Evolutionary conservation across 805 yeast genomes (phyloP), one percentile per base, ranked within the genome.

Genomic region (Ogataea naganishii): DNA sequence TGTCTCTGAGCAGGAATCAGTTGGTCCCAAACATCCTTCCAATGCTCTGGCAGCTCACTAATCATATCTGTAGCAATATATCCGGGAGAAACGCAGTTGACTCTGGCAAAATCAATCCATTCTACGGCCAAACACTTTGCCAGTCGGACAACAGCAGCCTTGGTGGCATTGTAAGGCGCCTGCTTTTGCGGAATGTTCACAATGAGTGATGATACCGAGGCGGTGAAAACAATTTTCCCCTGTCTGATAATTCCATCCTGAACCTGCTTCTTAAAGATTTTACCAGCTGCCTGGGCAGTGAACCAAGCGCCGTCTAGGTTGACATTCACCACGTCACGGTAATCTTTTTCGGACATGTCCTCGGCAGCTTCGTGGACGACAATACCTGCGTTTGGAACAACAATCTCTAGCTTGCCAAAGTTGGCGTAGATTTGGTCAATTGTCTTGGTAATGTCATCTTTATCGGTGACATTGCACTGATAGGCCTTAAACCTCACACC

Each of bases 151-250:
- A 64, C 65, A 24, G 60, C 69, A 15, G 69, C 68, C 47, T 64
- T 64, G 30, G 68, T 64, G 21, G 60, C 59, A 36, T 63, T 63
- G 48, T 63, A 64, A 21, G 56, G 57, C 22, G 69, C 65, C 43
- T 66, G 71, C 37, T 58, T 57, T 38, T 64, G 61, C 23, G 73
- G 72, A 27, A 61, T 66, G 38, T 66, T 66, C 38, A 60, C 69
- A 40, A 66, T 66, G 50, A 61, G 69, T 7, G 62, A 70, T 12
- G 69, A 62, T 69, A 66, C 64, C 17, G 70, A 64, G 4, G 71
- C 72, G 14, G 73, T 66, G 53, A 64, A 60, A 34, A 66, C 57
- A 41, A 66, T 44, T 12, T 66, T 60, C 18, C 73, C 73, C 30
- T 50, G 53, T 12, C 32, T 30, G 16, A 39, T 21, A 7, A 20